Percentiles rank a stretch among this genome's conserved stretches.
Evolutionary conservation across 768 basidiomycete genomes (phyloP).

Genomic region (Pluteus cervinus): DNA sequence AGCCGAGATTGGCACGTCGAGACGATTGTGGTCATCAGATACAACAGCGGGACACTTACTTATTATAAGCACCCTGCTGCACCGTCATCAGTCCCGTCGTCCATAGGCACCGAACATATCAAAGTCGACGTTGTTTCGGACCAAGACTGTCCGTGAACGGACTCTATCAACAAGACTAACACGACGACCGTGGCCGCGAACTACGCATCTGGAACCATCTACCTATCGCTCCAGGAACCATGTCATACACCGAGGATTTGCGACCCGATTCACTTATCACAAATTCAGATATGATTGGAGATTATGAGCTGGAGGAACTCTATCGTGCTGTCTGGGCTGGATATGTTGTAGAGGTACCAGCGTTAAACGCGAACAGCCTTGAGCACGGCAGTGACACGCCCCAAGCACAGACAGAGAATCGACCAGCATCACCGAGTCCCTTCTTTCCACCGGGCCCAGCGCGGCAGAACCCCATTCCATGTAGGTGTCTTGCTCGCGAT

Average conservation of each 20-base stretch:
- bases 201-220: constrained; percentile 1
- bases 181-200: background rate
- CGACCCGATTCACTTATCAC: constrained; percentile 6
- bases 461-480: too few relatives aligned
- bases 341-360: constrained; percentile 8
- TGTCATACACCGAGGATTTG: constrained; percentile 10
- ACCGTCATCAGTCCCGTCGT: too few relatives aligned
- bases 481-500: too few relatives aligned
- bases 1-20: too few relatives aligned
- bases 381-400: background rate
- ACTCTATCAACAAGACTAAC: constrained; percentile 2
- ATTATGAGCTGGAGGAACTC: constrained; percentile 15
- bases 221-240: background rate
- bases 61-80: too few relatives aligned
- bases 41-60: too few relatives aligned
- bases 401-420: background rate
- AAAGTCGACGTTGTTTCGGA: background rate
- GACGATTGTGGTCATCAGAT: too few relatives aligned
- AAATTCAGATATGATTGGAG: constrained; percentile 5
- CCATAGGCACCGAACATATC: too few relatives aligned
- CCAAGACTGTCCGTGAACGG: background rate
- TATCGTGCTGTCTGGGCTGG: constrained; percentile 14
- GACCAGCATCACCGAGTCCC: too few relatives aligned
- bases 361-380: constrained; percentile 3
- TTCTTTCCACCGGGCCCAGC: too few relatives aligned